A percentile compares a stretch with the other conserved stretches of the same genome.
Evolutionary conservation across 2,329 filamentous ascomycete species (phyloP).

Genomic region (Penicillium sp.): DNA sequence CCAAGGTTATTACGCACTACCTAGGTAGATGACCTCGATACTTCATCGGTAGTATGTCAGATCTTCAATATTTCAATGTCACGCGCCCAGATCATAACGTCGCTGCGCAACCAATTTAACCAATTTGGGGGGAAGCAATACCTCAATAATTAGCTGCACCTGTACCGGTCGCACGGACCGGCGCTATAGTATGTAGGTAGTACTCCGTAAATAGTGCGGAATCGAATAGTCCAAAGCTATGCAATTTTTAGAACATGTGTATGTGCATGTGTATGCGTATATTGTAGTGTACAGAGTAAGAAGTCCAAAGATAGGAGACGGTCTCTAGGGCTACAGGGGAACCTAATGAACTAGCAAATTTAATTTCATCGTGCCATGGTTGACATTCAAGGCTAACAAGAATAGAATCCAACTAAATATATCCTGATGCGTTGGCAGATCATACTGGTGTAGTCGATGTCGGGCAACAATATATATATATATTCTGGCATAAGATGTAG

Average conservation of each 20-base stretch:
- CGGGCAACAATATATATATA: conserved; percentile 15
- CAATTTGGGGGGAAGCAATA: neutral
- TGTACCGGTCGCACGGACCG: neutral
- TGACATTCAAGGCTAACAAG: conserved; percentile 6
- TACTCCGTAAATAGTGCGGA: neutral
- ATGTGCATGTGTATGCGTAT: neutral
- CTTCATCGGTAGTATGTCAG: neutral
- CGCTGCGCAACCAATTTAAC: neutral
- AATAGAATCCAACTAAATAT: neutral
- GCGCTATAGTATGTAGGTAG: neutral
- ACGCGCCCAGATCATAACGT: neutral
- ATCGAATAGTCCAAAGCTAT: neutral
- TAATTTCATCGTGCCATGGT: conserved; percentile 15
- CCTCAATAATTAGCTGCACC: conserved; percentile 5
- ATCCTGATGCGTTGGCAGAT: conserved; percentile 23
- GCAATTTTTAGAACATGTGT: neutral
- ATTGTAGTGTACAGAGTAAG: neutral
- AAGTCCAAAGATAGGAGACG: neutral
- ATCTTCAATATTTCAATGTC: neutral
- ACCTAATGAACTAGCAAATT: neutral
- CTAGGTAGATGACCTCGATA: too few species aligned
- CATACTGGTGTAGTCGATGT: neutral
- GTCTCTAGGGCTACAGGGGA: neutral
- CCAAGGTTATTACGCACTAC: neutral
- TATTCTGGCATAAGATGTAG: neutral